phyloP scores from a whole-genome alignment of 1,284 basidiomycete species.

The Puccinia sorghi region DNA sequence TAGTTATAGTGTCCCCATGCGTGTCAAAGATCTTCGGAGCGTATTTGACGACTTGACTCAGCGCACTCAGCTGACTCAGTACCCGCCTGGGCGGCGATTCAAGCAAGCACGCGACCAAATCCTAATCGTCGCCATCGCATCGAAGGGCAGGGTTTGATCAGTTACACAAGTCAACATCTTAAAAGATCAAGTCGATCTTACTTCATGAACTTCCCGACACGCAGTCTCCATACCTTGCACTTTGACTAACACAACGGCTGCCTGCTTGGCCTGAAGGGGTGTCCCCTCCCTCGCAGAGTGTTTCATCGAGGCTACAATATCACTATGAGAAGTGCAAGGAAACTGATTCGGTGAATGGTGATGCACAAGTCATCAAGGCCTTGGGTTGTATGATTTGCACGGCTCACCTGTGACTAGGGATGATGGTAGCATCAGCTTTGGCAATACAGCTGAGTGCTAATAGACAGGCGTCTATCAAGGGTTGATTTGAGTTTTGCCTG shows the following conservation, averaged over 20 bases:
- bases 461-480: slow-evolving; percentile 69
- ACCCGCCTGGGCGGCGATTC: slow-evolving; percentile 65
- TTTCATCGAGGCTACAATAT: slow-evolving; percentile 67
- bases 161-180: neutral
- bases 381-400: neutral
- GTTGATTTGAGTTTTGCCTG: slow-evolving; percentile 61
- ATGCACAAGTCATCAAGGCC: neutral
- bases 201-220: slow-evolving; percentile 66
- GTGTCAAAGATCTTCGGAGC: slow-evolving; percentile 74
- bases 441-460: slow-evolving; percentile 73
- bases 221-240: slow-evolving; percentile 62
- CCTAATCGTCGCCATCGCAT: slow-evolving; percentile 9
- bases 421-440: slow-evolving; percentile 64
- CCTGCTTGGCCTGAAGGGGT: slow-evolving; percentile 78
- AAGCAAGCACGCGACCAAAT: slow-evolving; percentile 65
- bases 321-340: slow-evolving; percentile 52
- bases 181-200: slow-evolving; percentile 56
- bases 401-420: slow-evolving; percentile 70
- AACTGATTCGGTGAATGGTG: neutral
- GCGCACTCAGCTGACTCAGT: slow-evolving; percentile 69
- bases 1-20: slow-evolving; percentile 71
- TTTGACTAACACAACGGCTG: slow-evolving; percentile 71
- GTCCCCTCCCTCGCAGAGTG: slow-evolving; percentile 68
- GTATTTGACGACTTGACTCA: slow-evolving; percentile 73
- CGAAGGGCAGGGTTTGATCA: neutral